Percentiles rank a stretch among this genome's conserved stretches.
Evolutionary conservation across 1,139 yeast species (phyloP).

Genomic region (Blastobotrys capitulatus): DNA sequence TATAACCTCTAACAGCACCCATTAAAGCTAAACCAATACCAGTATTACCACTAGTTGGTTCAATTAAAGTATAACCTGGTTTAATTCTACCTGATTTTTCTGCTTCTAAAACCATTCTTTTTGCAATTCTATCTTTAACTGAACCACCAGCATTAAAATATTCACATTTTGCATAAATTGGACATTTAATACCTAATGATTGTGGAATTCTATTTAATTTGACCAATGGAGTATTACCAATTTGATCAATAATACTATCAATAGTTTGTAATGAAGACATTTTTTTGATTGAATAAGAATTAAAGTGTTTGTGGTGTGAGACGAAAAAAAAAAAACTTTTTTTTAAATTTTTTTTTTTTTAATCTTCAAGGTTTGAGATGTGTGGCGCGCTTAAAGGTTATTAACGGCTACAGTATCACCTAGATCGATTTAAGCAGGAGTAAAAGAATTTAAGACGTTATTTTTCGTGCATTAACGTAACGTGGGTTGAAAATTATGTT

Average conservation of each 20-base stretch:
- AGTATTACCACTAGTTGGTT: conserved; percentile 73
- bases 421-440: too few relatives aligned
- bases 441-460: too few relatives aligned
- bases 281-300: neutral
- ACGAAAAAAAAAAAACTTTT: neutral
- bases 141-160: conserved; percentile 68
- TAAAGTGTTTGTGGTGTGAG: neutral
- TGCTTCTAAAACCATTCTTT: conserved; percentile 74
- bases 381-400: too few relatives aligned
- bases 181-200: conserved; percentile 66
- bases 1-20: conserved; percentile 82
- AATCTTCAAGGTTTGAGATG: too few relatives aligned
- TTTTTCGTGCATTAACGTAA: too few relatives aligned
- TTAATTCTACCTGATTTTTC: conserved; percentile 73
- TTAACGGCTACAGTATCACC: too few relatives aligned
- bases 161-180: conserved; percentile 50
- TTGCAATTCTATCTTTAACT: conserved; percentile 56
- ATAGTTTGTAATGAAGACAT: conserved; percentile 10
- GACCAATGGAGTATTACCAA: conserved; percentile 82
- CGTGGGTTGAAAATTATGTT: too few relatives aligned
- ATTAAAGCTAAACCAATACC: conserved; percentile 87
- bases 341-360: neutral
- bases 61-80: conserved; percentile 82
- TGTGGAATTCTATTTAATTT: conserved; percentile 72
- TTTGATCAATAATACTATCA: conserved; percentile 47